Conservation (phyloP, 352 stramenopile genomes). For the Phytopythium kandeliae region DNA sequence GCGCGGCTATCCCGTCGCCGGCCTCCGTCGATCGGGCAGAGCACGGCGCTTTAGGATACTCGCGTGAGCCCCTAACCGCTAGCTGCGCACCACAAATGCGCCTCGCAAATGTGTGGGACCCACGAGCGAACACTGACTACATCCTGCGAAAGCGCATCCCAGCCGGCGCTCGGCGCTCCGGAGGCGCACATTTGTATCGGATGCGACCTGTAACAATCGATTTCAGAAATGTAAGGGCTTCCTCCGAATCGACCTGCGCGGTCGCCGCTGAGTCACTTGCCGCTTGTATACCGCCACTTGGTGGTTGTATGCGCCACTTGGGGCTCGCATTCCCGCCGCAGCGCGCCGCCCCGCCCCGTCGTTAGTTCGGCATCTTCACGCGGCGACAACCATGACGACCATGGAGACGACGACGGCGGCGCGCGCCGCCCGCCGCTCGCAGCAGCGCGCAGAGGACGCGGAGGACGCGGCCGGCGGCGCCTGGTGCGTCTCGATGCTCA, state of each 20-base stretch:
- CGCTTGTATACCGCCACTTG: no score
- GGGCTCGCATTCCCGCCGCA: no score
- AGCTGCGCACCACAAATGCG: conserved; percentile 4
- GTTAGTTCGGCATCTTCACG: background rate
- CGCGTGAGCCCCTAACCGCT: background rate
- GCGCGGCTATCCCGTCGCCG: no score
- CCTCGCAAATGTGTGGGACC: background rate
- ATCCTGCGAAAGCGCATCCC: background rate
- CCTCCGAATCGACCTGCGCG: no score
- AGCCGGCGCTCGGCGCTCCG: background rate
- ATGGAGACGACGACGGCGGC: background rate
- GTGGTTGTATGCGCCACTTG: no score
- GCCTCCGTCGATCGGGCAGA: no score
- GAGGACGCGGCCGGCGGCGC: background rate
- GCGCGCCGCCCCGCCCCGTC: background rate
- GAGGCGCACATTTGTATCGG: no score
- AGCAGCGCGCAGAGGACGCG: background rate
- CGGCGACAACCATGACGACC: background rate
- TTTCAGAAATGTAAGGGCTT: no score
- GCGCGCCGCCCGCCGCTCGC: background rate
- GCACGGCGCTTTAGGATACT: conserved; percentile 1
- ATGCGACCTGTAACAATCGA: no score
- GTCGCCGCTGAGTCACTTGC: no score
- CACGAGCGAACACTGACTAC: background rate
- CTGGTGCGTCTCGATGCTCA: conserved; percentile 2